Evolutionary conservation across 352 stramenopile genomes (phyloP).

Genomic region (Globisporangium mamillatum): DNA sequence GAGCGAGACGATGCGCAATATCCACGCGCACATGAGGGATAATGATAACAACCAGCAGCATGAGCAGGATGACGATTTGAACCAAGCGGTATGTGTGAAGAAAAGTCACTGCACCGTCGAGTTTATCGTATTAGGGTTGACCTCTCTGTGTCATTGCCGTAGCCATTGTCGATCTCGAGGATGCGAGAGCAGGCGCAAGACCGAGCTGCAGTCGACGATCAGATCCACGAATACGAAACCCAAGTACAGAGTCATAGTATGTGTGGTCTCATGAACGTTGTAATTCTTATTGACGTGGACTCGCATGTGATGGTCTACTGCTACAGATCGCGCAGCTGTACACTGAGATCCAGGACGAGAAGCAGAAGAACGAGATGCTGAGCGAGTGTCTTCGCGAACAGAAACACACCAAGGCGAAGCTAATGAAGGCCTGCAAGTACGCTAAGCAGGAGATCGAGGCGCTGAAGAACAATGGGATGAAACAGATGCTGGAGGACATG

Average conservation of each 20-base stretch:
- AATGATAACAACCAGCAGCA: conserved; percentile 17
- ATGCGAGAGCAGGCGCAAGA: conserved; percentile 32
- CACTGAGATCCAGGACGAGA: conserved; percentile 66
- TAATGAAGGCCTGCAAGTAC: conserved; percentile 72
- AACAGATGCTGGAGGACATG: conserved; percentile 68
- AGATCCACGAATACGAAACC: conserved; percentile 67
- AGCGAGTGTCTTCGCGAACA: conserved; percentile 61
- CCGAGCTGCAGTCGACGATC: conserved; percentile 34
- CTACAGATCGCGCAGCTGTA: conserved; percentile 58
- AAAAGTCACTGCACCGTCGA: not conserved
- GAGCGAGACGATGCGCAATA: conserved; percentile 60
- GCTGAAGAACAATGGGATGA: conserved; percentile 56
- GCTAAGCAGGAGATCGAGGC: conserved; percentile 59
- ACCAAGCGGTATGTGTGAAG: conserved; percentile 1
- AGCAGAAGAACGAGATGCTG: conserved; percentile 68
- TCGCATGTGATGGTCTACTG: not conserved
- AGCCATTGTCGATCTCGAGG: conserved; percentile 41
- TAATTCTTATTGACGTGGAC: not conserved
- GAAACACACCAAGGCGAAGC: conserved; percentile 64
- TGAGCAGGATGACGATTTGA: conserved; percentile 19
- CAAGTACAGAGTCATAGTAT: conserved; percentile 28
- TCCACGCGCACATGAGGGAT: conserved; percentile 34
- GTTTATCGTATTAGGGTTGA: not conserved
- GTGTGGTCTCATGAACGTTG: not conserved
- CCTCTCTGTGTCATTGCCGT: not conserved